These are phyloP conservation scores for Coix lacrymajobi DNA, from an alignment of 176 grass and related monocot species.

Conservation along the genomic window DNA sequence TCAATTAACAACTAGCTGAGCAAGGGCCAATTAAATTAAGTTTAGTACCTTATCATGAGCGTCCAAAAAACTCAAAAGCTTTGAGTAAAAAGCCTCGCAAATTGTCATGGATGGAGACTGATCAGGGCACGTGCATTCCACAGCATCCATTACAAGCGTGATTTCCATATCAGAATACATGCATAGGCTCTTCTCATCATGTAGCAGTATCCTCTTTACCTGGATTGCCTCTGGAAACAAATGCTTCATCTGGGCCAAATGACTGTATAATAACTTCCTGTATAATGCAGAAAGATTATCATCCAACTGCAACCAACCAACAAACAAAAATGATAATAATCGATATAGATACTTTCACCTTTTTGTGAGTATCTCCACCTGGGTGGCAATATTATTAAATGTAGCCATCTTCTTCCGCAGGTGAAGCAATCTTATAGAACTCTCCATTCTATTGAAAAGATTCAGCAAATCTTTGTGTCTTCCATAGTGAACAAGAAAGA, in stretches of 20 bases:
- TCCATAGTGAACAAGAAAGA: constrained; percentile 21
- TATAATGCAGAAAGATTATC: constrained; percentile 20
- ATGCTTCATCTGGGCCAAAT: constrained; percentile 88
- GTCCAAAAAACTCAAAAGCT: constrained; percentile 62
- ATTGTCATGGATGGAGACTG: constrained; percentile 62
- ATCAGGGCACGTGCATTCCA: constrained; percentile 32
- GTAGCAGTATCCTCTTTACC: constrained; percentile 75
- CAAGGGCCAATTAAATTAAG: background rate
- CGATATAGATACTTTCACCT: constrained; percentile 45
- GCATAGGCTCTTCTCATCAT: constrained; percentile 67
- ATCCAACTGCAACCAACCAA: constrained; percentile 6
- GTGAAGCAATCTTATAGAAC: constrained; percentile 77
- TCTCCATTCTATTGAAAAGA: constrained; percentile 80
- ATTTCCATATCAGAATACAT: constrained; percentile 93
- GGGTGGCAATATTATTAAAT: constrained; percentile 64
- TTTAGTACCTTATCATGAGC: constrained; percentile 63
- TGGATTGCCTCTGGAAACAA: constrained; percentile 84
- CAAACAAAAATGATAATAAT: background rate
- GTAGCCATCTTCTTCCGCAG: constrained; percentile 66
- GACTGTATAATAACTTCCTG: constrained; percentile 60
- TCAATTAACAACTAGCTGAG: background rate
- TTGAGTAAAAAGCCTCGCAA: constrained; percentile 68
- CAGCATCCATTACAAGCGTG: constrained; percentile 49
- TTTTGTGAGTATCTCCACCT: constrained; percentile 81
- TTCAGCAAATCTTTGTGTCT: constrained; percentile 59